A percentile compares a stretch with the other conserved stretches of the same genome.
Evolutionary conservation across 768 basidiomycete species (phyloP).

Genomic region (Mycena vitilis): DNA sequence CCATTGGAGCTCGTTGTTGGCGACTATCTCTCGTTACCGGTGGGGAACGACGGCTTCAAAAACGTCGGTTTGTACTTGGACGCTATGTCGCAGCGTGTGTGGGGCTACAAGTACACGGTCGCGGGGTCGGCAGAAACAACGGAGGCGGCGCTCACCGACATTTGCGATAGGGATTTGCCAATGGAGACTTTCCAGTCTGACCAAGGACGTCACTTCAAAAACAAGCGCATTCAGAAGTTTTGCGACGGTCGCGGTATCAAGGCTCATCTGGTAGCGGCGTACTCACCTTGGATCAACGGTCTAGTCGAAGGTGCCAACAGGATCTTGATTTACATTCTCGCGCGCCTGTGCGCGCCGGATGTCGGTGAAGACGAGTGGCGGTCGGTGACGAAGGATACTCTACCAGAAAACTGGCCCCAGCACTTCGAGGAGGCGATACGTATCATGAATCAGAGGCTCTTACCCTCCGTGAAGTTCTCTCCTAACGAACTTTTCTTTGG

Average conservation of each 20-base stretch:
- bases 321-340: slow-evolving; percentile 36
- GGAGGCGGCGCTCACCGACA: slow-evolving; percentile 29
- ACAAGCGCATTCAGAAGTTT: slow-evolving; percentile 28
- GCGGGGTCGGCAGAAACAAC: slow-evolving; percentile 12
- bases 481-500: slow-evolving; percentile 48
- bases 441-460: slow-evolving; percentile 38
- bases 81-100: slow-evolving; percentile 28
- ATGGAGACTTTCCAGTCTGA: slow-evolving; percentile 41
- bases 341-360: slow-evolving; percentile 37
- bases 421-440: slow-evolving; percentile 36
- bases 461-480: slow-evolving; percentile 36
- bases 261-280: slow-evolving; percentile 32
- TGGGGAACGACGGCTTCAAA: slow-evolving; percentile 37
- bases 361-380: slow-evolving; percentile 32
- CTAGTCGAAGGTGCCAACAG: slow-evolving; percentile 42
- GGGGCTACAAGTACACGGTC: slow-evolving; percentile 38
- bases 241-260: slow-evolving; percentile 30
- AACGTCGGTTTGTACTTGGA: slow-evolving; percentile 38
- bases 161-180: slow-evolving; percentile 23
- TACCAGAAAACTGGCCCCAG: slow-evolving; percentile 39
- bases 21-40: slow-evolving; percentile 44
- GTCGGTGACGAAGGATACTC: slow-evolving; percentile 19
- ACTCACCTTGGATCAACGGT: slow-evolving; percentile 46
- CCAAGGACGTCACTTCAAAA: slow-evolving; percentile 41
- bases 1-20: slow-evolving; percentile 12